These are phyloP conservation scores for Pythium dissimile DNA, from an alignment of 352 stramenopile genomes.

Conservation along the genomic window DNA sequence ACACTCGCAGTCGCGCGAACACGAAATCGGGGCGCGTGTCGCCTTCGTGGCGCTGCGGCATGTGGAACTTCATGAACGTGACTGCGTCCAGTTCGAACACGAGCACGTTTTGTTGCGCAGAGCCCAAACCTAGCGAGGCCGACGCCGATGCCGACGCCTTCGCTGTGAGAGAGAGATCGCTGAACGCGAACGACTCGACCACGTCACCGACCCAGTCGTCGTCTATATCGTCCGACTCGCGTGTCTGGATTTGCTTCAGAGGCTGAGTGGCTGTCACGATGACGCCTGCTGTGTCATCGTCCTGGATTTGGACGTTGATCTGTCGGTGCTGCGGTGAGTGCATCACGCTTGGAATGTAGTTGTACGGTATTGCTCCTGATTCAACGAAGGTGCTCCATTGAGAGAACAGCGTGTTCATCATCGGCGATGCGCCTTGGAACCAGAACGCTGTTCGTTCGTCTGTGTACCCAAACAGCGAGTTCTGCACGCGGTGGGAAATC, in stretches of 20 bases:
- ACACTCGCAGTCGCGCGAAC: conserved; percentile 31
- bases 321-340: conserved; percentile 38
- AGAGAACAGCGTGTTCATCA: conserved; percentile 21
- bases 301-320: conserved; percentile 47
- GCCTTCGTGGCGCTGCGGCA: conserved; percentile 46
- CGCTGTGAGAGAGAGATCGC: conserved; percentile 44
- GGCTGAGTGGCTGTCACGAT: conserved; percentile 39
- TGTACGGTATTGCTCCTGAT: conserved; percentile 46
- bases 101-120: conserved; percentile 38
- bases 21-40: conserved; percentile 37
- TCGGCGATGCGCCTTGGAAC: conserved; percentile 33
- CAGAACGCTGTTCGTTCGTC: conserved; percentile 56
- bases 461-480: conserved; percentile 39
- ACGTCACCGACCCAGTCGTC: conserved; percentile 56
- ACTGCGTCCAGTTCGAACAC: conserved; percentile 39
- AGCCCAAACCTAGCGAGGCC: background rate
- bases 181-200: conserved; percentile 44
- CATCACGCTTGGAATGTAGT: conserved; percentile 46
- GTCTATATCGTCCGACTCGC: conserved; percentile 35
- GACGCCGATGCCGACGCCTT: background rate
- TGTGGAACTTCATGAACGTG: conserved; percentile 69
- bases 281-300: conserved; percentile 49
- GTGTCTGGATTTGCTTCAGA: conserved; percentile 25
- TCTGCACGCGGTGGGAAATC: conserved; percentile 60
- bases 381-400: conserved; percentile 17